Evolutionary conservation across 2,329 filamentous ascomycete species (phyloP), one percentile per base, ranked within the genome.

Genomic region (Arthroderma sp.): DNA sequence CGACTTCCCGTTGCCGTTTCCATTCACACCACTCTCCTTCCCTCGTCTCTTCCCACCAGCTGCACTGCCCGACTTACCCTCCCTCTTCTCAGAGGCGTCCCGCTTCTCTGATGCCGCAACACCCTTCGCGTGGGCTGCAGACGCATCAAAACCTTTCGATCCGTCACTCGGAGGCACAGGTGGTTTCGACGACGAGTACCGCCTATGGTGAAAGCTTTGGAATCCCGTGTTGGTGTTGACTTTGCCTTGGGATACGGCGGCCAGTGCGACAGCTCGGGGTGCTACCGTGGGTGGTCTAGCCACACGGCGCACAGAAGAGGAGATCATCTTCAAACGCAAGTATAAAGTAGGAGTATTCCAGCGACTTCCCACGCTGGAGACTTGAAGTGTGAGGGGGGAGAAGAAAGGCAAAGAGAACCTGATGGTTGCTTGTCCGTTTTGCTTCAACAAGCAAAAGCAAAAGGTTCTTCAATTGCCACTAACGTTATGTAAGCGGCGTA

Each of bases 121-220:
- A 31, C 57, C 56, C 51, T 66, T 66, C 6, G 62, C 52, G 22
- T 62, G 61, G 60, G 31, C 59, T 59, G 29, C 33, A 27, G 64
- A 63, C 8, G 64, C 53, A 54, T 68, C 64, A 48, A 67, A 54
- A 33, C 57, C 58, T 38, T 60, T 58, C 10, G 66, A 64, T 40
- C 67, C 66, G 59, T 70, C 66, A 48, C 66, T 70, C 3, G 67
- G 65, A 31, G 64, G 65, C 36, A 64, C 59, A 11, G 65, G 65
- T 30, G 64, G 67, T 51, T 70, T 70, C n/a, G 67, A 70, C 32
- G 67, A 70, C 37, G 68, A 70, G 57, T 69, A 68, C 46, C 67
- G 63, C 49, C 66, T 63, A 53, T 69, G 67, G 52, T 68, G 66
- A 46, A 60, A 51, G 38, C 41, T 38, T 30, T 40, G 44, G 41